Conservation (phyloP, 1,284 basidiomycete genomes). For the Ganoderma resinaceum region DNA sequence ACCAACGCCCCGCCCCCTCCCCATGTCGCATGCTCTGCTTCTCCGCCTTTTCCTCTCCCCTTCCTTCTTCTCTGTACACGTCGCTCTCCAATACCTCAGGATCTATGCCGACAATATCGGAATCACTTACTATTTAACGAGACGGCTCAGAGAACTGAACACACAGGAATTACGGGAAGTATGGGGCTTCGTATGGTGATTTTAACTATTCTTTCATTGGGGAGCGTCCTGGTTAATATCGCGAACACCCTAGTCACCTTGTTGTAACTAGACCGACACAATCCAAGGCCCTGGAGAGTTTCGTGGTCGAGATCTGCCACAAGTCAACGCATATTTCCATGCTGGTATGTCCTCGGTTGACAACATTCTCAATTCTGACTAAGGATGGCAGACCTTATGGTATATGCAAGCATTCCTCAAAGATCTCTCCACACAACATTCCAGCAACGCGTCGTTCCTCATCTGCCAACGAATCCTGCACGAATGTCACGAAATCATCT, state of each 20-base stretch:
- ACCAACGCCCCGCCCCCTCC: conserved; percentile 6
- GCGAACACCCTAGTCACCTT: conserved; percentile 71
- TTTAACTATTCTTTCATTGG: conserved; percentile 23
- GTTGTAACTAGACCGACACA: conserved; percentile 90
- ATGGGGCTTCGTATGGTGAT: conserved; percentile 95
- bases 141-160: conserved; percentile 80
- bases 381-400: conserved; percentile 84
- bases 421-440: conserved; percentile 74
- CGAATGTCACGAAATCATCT: conserved; percentile 96
- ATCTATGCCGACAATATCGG: conserved; percentile 93
- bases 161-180: conserved; percentile 89
- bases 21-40: conserved; percentile 77
- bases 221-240: conserved; percentile 26
- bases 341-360: conserved; percentile 68
- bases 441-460: conserved; percentile 82
- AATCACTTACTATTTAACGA: conserved; percentile 94
- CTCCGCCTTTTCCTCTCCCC: conserved; percentile 90
- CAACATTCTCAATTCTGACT: conserved; percentile 18
- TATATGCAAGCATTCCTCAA: conserved; percentile 96
- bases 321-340: conserved; percentile 93
- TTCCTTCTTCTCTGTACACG: conserved; percentile 90
- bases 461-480: conserved; percentile 95
- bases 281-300: conserved; percentile 90
- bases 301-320: conserved; percentile 87
- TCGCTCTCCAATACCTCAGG: conserved; percentile 89